phyloP scores from a whole-genome alignment of 495 filamentous ascomycete species.

The Penicillium canariense region DNA sequence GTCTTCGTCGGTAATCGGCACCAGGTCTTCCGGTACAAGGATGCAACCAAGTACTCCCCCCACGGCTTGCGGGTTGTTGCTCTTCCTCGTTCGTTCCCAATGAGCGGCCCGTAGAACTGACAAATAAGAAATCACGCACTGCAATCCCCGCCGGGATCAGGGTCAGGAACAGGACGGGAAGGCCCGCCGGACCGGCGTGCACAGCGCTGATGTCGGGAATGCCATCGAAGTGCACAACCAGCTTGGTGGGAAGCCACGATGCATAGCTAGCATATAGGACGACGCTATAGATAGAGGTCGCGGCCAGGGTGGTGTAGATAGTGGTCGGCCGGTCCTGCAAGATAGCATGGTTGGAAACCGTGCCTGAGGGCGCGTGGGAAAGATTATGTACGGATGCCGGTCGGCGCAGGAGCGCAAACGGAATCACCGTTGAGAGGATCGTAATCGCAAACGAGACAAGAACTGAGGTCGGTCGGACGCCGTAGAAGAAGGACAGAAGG shows the following conservation, averaged over 20 bases:
- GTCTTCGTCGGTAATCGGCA: constrained; percentile 59
- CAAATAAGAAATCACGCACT: constrained; percentile 71
- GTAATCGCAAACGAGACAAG: constrained; percentile 60
- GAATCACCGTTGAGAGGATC: constrained; percentile 61
- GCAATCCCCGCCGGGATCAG: constrained; percentile 67
- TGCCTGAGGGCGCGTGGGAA: constrained; percentile 36
- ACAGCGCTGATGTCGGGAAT: constrained; percentile 63
- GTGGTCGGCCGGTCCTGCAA: constrained; percentile 63
- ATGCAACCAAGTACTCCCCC: constrained; percentile 60
- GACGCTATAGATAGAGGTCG: constrained; percentile 65
- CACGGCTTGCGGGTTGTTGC: constrained; percentile 53
- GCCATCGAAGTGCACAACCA: constrained; percentile 68
- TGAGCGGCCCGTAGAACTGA: constrained; percentile 54
- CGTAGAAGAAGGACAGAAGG: constrained; percentile 73
- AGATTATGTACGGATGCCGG: constrained; percentile 61
- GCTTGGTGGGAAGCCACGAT: constrained; percentile 61
- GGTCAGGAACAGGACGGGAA: constrained; percentile 47
- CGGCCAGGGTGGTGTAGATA: constrained; percentile 60
- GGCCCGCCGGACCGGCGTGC: constrained; percentile 52
- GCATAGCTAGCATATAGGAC: constrained; percentile 61
- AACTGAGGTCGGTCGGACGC: constrained; percentile 55
- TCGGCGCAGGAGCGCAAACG: constrained; percentile 67
- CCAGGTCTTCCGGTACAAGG: constrained; percentile 47
- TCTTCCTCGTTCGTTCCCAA: constrained; percentile 42
- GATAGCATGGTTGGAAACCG: constrained; percentile 65